phyloP scores from a whole-genome alignment of 1,284 basidiomycete genomes.

The Tilletia horrida region DNA sequence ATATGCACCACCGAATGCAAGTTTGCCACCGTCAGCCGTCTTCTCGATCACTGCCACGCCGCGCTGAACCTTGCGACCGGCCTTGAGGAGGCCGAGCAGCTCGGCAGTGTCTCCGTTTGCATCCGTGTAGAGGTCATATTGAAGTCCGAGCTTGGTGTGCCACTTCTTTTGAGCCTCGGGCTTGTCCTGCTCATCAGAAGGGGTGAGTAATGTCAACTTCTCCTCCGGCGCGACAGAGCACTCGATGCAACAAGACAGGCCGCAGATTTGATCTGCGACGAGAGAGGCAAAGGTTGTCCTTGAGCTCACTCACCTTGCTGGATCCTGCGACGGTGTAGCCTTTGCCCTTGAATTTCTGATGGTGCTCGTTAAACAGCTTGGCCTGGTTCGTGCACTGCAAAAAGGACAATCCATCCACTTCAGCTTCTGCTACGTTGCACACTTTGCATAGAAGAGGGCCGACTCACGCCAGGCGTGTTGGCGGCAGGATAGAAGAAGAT shows the following conservation, averaged over 20 bases:
- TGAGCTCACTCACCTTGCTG: slow-evolving; percentile 5
- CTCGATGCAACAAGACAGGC: too few relatives aligned
- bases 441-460: neutral
- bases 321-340: slow-evolving; percentile 8
- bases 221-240: too few relatives aligned
- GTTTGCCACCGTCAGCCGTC: neutral
- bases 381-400: slow-evolving; percentile 15
- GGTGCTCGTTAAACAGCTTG: slow-evolving; percentile 11
- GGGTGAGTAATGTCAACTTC: neutral
- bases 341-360: slow-evolving; percentile 1
- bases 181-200: slow-evolving; percentile 1
- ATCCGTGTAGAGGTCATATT: slow-evolving; percentile 7
- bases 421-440: neutral
- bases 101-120: slow-evolving; percentile 7
- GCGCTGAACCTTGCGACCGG: slow-evolving; percentile 12
- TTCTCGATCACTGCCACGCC: neutral
- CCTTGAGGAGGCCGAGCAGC: slow-evolving; percentile 6
- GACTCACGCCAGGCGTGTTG: slow-evolving; percentile 11
- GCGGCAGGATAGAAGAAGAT: slow-evolving; percentile 16
- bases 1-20: neutral
- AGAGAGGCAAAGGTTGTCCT: neutral
- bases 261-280: too few relatives aligned
- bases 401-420: neutral
- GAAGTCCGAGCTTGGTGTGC: slow-evolving; percentile 13
- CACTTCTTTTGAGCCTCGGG: neutral